Conservation (phyloP, 345 rosid genomes). For the Erucastrum elatum region DNA sequence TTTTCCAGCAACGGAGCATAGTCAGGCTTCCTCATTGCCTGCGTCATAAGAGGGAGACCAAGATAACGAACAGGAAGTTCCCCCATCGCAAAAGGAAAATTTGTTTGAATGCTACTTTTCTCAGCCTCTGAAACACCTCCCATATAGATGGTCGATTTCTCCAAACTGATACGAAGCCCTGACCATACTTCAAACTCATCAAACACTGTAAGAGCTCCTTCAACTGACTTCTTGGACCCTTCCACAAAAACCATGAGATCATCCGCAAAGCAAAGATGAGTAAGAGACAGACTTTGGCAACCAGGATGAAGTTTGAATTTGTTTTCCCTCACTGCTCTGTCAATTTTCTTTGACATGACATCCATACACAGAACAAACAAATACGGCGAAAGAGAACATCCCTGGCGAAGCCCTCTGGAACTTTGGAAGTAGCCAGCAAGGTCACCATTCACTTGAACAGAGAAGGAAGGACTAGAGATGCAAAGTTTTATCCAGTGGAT, state of each 20-base stretch:
- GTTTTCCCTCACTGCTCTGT: background rate
- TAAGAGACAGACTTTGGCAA: background rate
- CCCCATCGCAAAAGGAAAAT: background rate
- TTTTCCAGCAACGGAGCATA: background rate
- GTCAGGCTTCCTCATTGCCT: background rate
- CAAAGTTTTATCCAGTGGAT: too few species aligned
- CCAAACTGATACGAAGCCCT: background rate
- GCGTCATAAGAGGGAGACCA: background rate
- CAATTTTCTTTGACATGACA: too few species aligned
- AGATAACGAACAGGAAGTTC: background rate
- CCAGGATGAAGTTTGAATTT: background rate
- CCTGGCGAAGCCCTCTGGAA: too few species aligned
- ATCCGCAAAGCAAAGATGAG: background rate
- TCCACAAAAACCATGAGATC: background rate
- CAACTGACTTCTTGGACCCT: background rate
- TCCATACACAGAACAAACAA: too few species aligned
- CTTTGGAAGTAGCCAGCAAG: too few species aligned
- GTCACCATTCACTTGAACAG: too few species aligned
- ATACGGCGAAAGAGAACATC: too few species aligned
- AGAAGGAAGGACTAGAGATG: too few species aligned
- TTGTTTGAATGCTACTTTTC: background rate
- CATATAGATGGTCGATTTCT: background rate
- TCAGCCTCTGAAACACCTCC: background rate
- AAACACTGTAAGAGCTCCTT: background rate
- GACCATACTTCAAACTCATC: background rate